Percentiles rank a stretch among this genome's conserved stretches.
phyloP scores from a whole-genome alignment of 2,329 filamentous ascomycete genomes.

The Lomentospora prolificans region DNA sequence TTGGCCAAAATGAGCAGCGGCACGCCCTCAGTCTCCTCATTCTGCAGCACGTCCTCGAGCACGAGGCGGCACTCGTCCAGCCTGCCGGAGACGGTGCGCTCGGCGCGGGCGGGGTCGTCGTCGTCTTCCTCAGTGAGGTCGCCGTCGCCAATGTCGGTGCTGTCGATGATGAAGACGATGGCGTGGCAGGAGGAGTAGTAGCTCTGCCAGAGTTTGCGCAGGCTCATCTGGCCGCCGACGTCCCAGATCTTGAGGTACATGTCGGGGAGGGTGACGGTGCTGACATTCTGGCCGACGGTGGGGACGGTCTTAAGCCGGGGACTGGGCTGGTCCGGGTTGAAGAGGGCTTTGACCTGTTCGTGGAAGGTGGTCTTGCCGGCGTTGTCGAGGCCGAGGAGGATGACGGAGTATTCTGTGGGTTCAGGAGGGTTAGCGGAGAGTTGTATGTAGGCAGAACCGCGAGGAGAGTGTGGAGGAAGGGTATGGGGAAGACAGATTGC shows the following conservation, averaged over 20 bases:
- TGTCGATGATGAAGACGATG: constrained; percentile 96
- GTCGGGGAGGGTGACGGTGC: constrained; percentile 79
- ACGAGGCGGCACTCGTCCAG: constrained; percentile 84
- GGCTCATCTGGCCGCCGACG: constrained; percentile 81
- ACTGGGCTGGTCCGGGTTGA: constrained; percentile 51
- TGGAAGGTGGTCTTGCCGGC: constrained; percentile 97
- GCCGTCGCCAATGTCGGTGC: constrained; percentile 82
- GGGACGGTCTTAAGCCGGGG: constrained; percentile 80
- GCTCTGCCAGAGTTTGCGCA: constrained; percentile 88
- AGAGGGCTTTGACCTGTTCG: constrained; percentile 88
- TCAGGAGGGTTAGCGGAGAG: constrained; percentile 7
- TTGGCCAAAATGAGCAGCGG: constrained; percentile 89
- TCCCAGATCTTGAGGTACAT: constrained; percentile 99
- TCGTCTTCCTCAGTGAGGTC: constrained; percentile 33
- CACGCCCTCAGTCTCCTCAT: constrained; percentile 82
- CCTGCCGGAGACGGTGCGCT: constrained; percentile 40
- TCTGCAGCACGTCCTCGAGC: constrained; percentile 79
- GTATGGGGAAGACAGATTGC: constrained; percentile 2
- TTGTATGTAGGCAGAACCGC: constrained; percentile 8
- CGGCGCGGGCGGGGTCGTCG: constrained; percentile 10
- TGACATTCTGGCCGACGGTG: constrained; percentile 94
- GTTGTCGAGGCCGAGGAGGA: constrained; percentile 94
- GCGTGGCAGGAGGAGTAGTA: constrained; percentile 93
- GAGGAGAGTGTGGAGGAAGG: constrained; percentile 9
- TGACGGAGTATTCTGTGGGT: constrained; percentile 79